Evolutionary conservation across 2,329 filamentous ascomycete species (phyloP).

Genomic region (Colletotrichum kahawae): DNA sequence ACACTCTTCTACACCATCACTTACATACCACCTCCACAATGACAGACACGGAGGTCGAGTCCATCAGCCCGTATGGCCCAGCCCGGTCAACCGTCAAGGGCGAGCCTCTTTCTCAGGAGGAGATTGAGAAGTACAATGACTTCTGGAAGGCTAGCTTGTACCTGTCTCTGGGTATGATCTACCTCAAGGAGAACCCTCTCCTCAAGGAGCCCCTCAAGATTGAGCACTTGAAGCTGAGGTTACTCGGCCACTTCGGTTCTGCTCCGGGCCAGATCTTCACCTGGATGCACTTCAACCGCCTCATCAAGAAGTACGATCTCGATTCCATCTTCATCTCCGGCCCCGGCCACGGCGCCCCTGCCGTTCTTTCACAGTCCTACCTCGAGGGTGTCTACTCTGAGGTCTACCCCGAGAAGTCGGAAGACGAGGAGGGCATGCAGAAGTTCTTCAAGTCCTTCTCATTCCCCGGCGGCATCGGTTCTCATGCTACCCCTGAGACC

Average conservation of each 20-base stretch:
- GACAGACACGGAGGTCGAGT: conserved; percentile 47
- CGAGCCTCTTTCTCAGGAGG: conserved; percentile 66
- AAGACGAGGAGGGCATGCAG: conserved; percentile 71
- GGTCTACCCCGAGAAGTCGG: conserved; percentile 75
- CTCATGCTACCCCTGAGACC: conserved; percentile 79
- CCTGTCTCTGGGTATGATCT: conserved; percentile 81
- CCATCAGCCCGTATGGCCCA: conserved; percentile 67
- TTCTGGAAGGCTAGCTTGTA: conserved; percentile 80
- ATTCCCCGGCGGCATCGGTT: conserved; percentile 80
- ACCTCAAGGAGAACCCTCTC: conserved; percentile 75
- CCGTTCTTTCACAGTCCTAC: conserved; percentile 77
- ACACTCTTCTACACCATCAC: background rate
- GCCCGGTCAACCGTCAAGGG: conserved; percentile 70
- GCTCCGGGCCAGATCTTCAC: conserved; percentile 83
- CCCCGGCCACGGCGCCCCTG: conserved; percentile 79
- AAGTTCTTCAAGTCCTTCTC: conserved; percentile 85
- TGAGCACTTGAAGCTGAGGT: conserved; percentile 74
- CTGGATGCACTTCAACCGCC: conserved; percentile 81
- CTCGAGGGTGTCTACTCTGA: conserved; percentile 80
- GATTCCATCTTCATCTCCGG: conserved; percentile 77
- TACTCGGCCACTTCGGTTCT: conserved; percentile 81
- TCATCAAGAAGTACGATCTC: conserved; percentile 81
- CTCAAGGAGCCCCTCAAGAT: conserved; percentile 71
- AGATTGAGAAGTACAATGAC: conserved; percentile 71
- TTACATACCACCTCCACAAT: conserved; percentile 7